phyloP scores from a whole-genome alignment of 73 alveolate genomes.

The Blepharisma stoltei region DNA sequence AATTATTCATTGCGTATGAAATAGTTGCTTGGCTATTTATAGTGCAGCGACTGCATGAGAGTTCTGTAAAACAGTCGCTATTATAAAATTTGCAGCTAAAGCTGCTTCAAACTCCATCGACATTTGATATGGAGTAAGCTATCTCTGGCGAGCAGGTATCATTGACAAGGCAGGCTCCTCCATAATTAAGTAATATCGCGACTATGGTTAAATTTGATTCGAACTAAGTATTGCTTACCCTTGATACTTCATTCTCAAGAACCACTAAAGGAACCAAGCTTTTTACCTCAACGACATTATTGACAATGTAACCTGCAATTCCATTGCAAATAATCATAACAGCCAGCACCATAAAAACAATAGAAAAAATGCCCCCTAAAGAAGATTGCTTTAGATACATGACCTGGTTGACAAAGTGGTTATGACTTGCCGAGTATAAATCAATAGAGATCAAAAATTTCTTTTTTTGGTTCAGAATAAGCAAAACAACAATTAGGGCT shows the following conservation, averaged over 20 bases:
- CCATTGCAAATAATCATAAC: neutral
- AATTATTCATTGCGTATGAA: too few species aligned
- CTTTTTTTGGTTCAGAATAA: neutral
- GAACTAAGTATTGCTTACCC: neutral
- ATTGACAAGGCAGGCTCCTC: neutral
- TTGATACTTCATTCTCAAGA: neutral
- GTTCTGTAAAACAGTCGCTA: neutral
- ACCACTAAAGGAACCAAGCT: neutral
- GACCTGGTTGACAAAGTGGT: neutral
- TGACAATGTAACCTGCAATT: neutral
- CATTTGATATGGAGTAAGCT: neutral
- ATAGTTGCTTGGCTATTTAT: too few species aligned
- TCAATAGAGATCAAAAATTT: neutral
- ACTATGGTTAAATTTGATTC: neutral
- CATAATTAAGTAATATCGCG: neutral
- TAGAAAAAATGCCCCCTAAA: neutral
- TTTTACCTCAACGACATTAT: neutral
- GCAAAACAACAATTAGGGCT: neutral
- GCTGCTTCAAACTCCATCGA: neutral
- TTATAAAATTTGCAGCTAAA: neutral
- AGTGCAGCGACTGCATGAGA: neutral
- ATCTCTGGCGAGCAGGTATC: neutral
- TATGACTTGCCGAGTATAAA: neutral
- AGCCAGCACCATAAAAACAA: neutral
- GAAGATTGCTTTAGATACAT: neutral